phyloP scores from a whole-genome alignment of 2,329 filamentous ascomycete genomes.

The Pseudopithomyces chartarum region DNA sequence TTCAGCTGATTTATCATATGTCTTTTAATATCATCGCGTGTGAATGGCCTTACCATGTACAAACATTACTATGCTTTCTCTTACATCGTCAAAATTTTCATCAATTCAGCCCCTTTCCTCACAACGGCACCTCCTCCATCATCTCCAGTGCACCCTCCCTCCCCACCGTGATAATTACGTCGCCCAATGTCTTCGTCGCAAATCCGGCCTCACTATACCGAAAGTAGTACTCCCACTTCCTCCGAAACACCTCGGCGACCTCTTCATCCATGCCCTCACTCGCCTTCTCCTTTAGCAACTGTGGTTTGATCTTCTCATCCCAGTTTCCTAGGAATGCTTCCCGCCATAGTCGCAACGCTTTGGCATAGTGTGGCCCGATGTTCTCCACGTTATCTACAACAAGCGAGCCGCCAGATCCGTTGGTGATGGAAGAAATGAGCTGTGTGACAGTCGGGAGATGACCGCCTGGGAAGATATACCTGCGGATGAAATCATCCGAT shows the following conservation, averaged over 20 bases:
- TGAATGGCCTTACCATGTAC: too few species aligned
- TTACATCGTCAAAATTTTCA: too few species aligned
- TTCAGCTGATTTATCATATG: too few species aligned
- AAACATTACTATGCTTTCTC: too few species aligned
- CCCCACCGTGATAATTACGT: constrained; percentile 73
- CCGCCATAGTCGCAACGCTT: constrained; percentile 70
- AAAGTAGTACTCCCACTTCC: constrained; percentile 82
- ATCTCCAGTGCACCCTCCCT: constrained; percentile 68
- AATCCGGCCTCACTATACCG: constrained; percentile 77
- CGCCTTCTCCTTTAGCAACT: constrained; percentile 62
- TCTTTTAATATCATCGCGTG: too few species aligned
- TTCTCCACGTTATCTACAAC: constrained; percentile 72
- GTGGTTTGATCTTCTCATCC: constrained; percentile 63
- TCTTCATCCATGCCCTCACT: constrained; percentile 66
- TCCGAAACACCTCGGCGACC: constrained; percentile 69
- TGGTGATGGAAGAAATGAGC: constrained; percentile 65
- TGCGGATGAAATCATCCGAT: constrained; percentile 74
- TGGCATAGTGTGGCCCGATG: constrained; percentile 75
- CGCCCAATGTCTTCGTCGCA: constrained; percentile 71
- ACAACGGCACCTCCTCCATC: constrained; percentile 73
- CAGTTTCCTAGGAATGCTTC: constrained; percentile 70
- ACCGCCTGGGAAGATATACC: constrained; percentile 80
- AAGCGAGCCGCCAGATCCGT: constrained; percentile 64
- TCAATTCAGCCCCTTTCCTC: constrained; percentile 14
- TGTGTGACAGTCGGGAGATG: constrained; percentile 72